These are phyloP conservation scores for Cryptococcus sp. DNA, from an alignment of 1,284 basidiomycete genomes.

Conservation along the genomic window DNA sequence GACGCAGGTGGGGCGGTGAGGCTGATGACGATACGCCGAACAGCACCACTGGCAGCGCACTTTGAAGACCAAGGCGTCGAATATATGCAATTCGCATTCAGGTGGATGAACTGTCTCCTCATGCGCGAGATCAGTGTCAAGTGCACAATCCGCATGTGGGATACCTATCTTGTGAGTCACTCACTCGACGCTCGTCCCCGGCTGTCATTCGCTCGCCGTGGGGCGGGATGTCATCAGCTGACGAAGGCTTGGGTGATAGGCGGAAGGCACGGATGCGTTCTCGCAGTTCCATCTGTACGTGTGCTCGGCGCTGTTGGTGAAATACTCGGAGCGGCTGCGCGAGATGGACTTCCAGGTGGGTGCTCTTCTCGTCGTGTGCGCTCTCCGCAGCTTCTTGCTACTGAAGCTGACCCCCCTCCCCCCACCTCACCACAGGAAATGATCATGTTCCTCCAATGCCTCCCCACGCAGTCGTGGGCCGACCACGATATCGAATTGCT, in stretches of 20 bases:
- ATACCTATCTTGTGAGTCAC: conserved; percentile 81
- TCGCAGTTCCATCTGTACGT: conserved; percentile 96
- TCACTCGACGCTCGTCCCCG: neutral
- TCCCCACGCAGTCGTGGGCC: conserved; percentile 91
- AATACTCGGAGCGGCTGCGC: conserved; percentile 83
- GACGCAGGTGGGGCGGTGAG: neutral
- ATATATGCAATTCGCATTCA: conserved; percentile 97
- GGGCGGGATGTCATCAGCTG: neutral
- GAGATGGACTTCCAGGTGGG: conserved; percentile 94
- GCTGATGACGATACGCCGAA: neutral
- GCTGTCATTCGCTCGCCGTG: no score
- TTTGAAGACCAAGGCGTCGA: conserved; percentile 86
- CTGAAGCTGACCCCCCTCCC: neutral
- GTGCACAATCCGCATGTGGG: conserved; percentile 97
- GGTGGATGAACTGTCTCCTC: conserved; percentile 97
- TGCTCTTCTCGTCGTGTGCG: conserved; percentile 2
- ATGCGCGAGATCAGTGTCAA: conserved; percentile 94
- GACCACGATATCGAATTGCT: conserved; percentile 95
- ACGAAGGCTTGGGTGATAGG: conserved; percentile 54
- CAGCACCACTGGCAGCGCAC: conserved; percentile 76
- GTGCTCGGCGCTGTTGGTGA: conserved; percentile 88
- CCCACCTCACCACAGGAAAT: conserved; percentile 64
- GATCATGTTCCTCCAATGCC: conserved; percentile 96
- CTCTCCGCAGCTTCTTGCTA: no score
- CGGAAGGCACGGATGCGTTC: conserved; percentile 91